These are phyloP conservation scores for Excoecaria agallocha DNA, from an alignment of 345 rosid genomes.

Conservation along the genomic window DNA sequence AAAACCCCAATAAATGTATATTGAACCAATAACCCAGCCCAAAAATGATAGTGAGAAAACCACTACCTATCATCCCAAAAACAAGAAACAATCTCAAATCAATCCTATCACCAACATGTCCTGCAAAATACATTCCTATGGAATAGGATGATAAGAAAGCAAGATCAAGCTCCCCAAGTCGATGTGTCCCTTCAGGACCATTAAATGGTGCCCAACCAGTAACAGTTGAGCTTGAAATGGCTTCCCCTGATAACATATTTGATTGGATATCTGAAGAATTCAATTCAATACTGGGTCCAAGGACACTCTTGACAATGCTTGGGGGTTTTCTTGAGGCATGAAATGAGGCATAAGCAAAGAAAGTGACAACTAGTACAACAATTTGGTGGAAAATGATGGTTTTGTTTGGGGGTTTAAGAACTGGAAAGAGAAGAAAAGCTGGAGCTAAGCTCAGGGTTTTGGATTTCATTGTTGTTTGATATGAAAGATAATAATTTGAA, in stretches of 20 bases:
- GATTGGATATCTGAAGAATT: slow-evolving; percentile 19
- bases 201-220: slow-evolving; percentile 86
- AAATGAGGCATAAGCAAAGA: slow-evolving; percentile 83
- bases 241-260: neutral
- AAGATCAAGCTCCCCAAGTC: slow-evolving; percentile 91
- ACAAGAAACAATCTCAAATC: slow-evolving; percentile 87
- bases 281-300: slow-evolving; percentile 53
- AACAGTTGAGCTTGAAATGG: slow-evolving; percentile 31
- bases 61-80: slow-evolving; percentile 91
- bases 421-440: slow-evolving; percentile 49
- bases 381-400: slow-evolving; percentile 66
- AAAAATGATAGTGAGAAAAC: slow-evolving; percentile 57
- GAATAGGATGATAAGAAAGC: slow-evolving; percentile 75
- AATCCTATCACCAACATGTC: slow-evolving; percentile 78
- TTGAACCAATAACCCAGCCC: slow-evolving; percentile 86
- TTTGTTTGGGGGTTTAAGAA: slow-evolving; percentile 56
- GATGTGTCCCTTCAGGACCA: slow-evolving; percentile 57
- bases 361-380: slow-evolving; percentile 55
- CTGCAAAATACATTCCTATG: slow-evolving; percentile 79
- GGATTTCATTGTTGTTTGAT: slow-evolving; percentile 31
- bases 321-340: slow-evolving; percentile 97
- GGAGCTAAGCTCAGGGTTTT: slow-evolving; percentile 44
- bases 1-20: slow-evolving; percentile 56
- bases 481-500: neutral
- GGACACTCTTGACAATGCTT: slow-evolving; percentile 86